Conservation (phyloP, 78 protist genomes). For the Polysphondylium violaceum region DNA sequence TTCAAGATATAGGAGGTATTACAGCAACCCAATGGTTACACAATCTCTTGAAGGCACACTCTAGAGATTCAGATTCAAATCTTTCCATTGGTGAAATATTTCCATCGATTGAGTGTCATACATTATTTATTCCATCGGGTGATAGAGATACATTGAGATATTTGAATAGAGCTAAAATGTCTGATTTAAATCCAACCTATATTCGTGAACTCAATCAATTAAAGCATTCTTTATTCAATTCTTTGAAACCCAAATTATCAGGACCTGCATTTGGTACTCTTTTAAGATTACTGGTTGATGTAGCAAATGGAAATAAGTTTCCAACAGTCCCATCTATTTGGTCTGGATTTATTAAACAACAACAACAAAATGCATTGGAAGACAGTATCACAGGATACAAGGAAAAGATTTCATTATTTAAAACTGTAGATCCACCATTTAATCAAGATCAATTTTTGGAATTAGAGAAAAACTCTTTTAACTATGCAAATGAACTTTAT, state of each 20-base stretch:
- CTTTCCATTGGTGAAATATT: constrained; percentile 44
- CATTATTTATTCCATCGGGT: constrained; percentile 63
- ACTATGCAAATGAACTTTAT: constrained; percentile 20
- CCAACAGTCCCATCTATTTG: constrained; percentile 71
- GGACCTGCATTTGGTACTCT: constrained; percentile 61
- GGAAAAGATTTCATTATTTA: constrained; percentile 15
- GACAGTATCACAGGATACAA: constrained; percentile 10
- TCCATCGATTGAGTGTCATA: constrained; percentile 61
- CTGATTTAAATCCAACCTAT: constrained; percentile 65
- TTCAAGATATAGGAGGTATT: constrained; percentile 68
- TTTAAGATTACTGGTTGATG: constrained; percentile 35
- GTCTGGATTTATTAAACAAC: constrained; percentile 69
- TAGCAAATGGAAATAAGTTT: constrained; percentile 58
- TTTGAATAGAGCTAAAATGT: constrained; percentile 3
- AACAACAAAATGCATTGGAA: constrained; percentile 37
- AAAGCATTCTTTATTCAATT: constrained; percentile 11
- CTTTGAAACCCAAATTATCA: constrained; percentile 8
- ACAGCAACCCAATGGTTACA: constrained; percentile 70
- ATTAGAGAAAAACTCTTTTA: not conserved
- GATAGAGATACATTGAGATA: constrained; percentile 56
- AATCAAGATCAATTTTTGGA: not conserved
- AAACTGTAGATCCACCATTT: constrained; percentile 17
- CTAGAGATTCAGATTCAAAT: constrained; percentile 46
- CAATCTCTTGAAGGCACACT: constrained; percentile 18
- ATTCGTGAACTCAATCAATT: constrained; percentile 17